phyloP scores from a whole-genome alignment of 345 rosid species.

The Draba incana region DNA sequence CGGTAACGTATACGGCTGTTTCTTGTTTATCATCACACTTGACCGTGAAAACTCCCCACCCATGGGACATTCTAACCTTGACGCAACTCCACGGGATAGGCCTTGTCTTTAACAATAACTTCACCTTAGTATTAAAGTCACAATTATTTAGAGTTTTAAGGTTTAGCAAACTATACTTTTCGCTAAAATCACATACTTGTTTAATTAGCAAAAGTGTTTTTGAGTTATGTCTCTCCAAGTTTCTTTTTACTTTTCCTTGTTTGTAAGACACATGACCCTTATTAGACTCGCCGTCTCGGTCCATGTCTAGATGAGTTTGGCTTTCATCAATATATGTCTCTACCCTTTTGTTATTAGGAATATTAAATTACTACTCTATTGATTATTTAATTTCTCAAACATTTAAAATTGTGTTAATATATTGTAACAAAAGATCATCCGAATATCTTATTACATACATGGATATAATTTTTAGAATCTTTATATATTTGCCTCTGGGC shows the following conservation, averaged over 20 bases:
- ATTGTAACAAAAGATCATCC: too few species aligned
- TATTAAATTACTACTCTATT: conserved; percentile 20
- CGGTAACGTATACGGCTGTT: conserved; percentile 6
- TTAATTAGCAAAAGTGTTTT: too few species aligned
- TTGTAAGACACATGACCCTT: too few species aligned
- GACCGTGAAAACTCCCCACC: conserved; percentile 21
- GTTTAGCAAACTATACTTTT: too few species aligned
- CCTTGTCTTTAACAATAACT: neutral
- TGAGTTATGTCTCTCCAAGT: too few species aligned
- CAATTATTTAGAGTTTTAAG: too few species aligned
- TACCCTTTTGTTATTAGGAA: conserved; percentile 20
- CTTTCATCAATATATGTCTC: conserved; percentile 18
- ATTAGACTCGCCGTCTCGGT: conserved; percentile 59
- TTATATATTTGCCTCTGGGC: too few species aligned
- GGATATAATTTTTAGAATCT: too few species aligned
- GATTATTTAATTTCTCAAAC: conserved; percentile 26
- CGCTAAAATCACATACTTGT: too few species aligned
- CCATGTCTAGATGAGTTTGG: conserved; percentile 49
- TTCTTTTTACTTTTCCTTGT: too few species aligned
- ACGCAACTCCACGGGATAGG: neutral
- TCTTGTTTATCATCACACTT: neutral
- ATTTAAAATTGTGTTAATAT: conserved; percentile 16
- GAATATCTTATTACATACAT: too few species aligned
- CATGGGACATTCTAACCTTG: conserved; percentile 20
- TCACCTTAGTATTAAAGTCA: neutral